A percentile compares a stretch with the other conserved stretches of the same genome.
phyloP scores from a whole-genome alignment of 768 basidiomycete species.

The Leccinum subgranulosum region DNA sequence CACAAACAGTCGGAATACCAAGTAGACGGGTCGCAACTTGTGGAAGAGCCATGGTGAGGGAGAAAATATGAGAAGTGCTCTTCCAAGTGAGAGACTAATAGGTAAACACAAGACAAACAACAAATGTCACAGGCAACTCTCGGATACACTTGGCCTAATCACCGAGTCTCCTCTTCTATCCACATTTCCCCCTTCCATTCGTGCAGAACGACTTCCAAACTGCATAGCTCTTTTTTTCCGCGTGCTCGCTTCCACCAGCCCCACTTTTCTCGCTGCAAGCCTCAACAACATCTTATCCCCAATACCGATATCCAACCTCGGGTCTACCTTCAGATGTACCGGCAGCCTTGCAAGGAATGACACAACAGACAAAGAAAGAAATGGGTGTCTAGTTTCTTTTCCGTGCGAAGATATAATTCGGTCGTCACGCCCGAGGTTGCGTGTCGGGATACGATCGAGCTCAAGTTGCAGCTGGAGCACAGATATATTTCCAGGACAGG shows the following conservation, averaged over 20 bases:
- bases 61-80: not conserved
- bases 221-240: slow-evolving; percentile 96
- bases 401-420: slow-evolving; percentile 88
- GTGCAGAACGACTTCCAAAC: slow-evolving; percentile 86
- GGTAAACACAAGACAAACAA: slow-evolving; percentile 30
- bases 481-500: not conserved
- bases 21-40: slow-evolving; percentile 48
- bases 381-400: slow-evolving; percentile 91
- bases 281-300: slow-evolving; percentile 91
- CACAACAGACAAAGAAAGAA: slow-evolving; percentile 78
- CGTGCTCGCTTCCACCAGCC: slow-evolving; percentile 66
- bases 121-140: not conserved
- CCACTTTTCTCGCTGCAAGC: slow-evolving; percentile 66
- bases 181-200: slow-evolving; percentile 66
- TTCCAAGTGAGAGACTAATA: not conserved
- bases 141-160: slow-evolving; percentile 9
- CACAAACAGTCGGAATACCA: slow-evolving; percentile 33
- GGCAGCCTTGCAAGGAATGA: slow-evolving; percentile 75
- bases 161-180: slow-evolving; percentile 48
- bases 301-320: slow-evolving; percentile 63
- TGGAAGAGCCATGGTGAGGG: slow-evolving; percentile 46
- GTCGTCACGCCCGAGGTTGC: slow-evolving; percentile 95
- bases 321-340: slow-evolving; percentile 80
- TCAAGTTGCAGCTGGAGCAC: slow-evolving; percentile 77
- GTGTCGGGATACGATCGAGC: slow-evolving; percentile 77